Evolutionary conservation across 2,329 filamentous ascomycete species (phyloP), one percentile per base, ranked within the genome.

Genomic region (Allantophomopsis lycopodina): DNA sequence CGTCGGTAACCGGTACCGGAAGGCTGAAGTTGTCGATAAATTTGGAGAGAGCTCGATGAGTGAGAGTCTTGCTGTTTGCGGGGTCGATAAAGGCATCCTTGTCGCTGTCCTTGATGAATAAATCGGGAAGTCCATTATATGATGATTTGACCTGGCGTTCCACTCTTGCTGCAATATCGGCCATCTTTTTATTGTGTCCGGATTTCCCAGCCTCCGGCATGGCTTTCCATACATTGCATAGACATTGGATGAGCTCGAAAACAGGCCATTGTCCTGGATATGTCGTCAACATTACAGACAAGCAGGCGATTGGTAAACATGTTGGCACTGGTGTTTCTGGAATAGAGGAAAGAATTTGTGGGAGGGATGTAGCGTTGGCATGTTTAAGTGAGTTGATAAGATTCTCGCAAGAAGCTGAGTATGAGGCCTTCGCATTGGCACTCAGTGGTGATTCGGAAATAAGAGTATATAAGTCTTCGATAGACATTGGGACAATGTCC

Each of bases 161-260:
- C 13, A n/a, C 13, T 20, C 16, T 15, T 15, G 33, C 16, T 16
- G 40, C 17, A 13, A 31, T 15, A 15, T 12, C 11, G 7, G 35
- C 12, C 16, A 21, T 36, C 10, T 42, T 39, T 1, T 50, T 51
- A 10, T 43, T 46, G 3, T 46, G 45, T 15, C 51, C 52, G n/a
- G 54, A 48, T 39, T 58, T 62, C 18, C 50, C 49, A 11, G 47
- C 48, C 40, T 63, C 58, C 2, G 62, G 60, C 5, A 65, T 45
- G 2, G 53, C 47, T 37, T 56, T 60, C 50, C 54, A 59, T 2
- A 63, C 44, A 30, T 54, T 48, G 4, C 54, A 54, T 40, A 61
- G 55, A 36, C 55, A 58, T 15, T 55, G 55, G 40, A 60, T 52
- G 18, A 59, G 3, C 51, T 54, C 55, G 53, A 60, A 14, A 45